These are phyloP conservation scores for Lodderomyces jiufengensis DNA, from an alignment of 1,139 yeast genomes.

Conservation along the genomic window DNA sequence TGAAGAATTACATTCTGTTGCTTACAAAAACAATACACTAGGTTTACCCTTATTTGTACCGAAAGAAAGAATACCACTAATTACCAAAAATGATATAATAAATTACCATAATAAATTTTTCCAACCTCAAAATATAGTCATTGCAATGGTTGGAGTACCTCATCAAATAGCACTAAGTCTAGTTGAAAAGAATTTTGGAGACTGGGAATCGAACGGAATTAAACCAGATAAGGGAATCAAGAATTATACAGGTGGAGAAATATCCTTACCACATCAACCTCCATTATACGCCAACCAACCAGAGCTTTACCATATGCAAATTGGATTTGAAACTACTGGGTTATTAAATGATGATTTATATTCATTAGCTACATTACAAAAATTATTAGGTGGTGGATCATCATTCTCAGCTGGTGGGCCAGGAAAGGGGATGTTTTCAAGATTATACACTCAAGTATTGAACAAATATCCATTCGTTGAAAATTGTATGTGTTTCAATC, in stretches of 20 bases:
- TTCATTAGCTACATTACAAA: constrained; percentile 87
- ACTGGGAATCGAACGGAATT: constrained; percentile 37
- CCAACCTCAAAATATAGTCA: constrained; percentile 78
- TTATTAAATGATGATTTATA: constrained; percentile 83
- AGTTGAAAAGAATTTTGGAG: constrained; percentile 63
- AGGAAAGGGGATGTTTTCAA: constrained; percentile 98
- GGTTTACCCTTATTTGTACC: constrained; percentile 90
- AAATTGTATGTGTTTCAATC: constrained; percentile 83
- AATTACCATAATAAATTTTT: constrained; percentile 66
- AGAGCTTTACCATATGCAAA: constrained; percentile 80
- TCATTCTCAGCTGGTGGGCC: constrained; percentile 99
- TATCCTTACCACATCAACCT: constrained; percentile 64
- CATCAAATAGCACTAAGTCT: constrained; percentile 67
- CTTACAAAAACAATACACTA: constrained; percentile 66
- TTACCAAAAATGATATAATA: constrained; percentile 51
- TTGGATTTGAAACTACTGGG: constrained; percentile 87
- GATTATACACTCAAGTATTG: constrained; percentile 85
- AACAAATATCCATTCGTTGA: constrained; percentile 92
- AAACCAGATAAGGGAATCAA: constrained; percentile 45
- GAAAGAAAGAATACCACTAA: constrained; percentile 54
- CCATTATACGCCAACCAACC: constrained; percentile 70
- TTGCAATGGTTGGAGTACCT: constrained; percentile 85
- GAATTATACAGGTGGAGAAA: constrained; percentile 75
- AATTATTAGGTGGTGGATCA: constrained; percentile 95
- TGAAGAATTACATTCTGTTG: constrained; percentile 80